Percentiles rank a stretch among this genome's conserved stretches.
Conservation (phyloP, 1,284 basidiomycete species). For the Leccinum variabile region DNA sequence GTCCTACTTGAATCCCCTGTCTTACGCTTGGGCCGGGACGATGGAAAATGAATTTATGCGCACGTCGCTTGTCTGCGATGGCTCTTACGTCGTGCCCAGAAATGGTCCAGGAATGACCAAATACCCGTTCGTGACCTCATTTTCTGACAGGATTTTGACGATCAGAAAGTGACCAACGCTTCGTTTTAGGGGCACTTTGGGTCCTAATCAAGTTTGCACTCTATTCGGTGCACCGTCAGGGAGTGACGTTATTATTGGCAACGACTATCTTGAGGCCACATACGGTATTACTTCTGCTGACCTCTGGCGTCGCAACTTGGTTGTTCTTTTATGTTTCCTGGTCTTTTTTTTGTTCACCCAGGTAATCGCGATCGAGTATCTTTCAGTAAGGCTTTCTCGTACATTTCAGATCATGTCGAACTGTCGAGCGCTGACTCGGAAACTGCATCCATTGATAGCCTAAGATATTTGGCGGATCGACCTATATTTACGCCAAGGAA, state of each 20-base stretch:
- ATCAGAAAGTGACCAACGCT: conserved; percentile 4
- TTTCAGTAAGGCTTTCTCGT: conserved; percentile 47
- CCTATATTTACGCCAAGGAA: conserved; percentile 74
- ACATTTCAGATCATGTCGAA: not conserved
- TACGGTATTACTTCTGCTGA: conserved; percentile 52
- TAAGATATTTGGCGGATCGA: conserved; percentile 46
- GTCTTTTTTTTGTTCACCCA: conserved; percentile 68
- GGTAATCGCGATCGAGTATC: conserved; percentile 59
- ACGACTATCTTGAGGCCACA: conserved; percentile 58
- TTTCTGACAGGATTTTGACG: not conserved
- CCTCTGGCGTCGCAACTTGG: conserved; percentile 61
- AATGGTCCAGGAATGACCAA: conserved; percentile 61
- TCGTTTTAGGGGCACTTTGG: conserved; percentile 43
- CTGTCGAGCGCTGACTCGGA: not conserved
- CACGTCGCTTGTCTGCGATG: conserved; percentile 66
- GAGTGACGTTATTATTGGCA: conserved; percentile 48
- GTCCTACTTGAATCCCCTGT: conserved; percentile 76
- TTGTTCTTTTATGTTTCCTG: conserved; percentile 62
- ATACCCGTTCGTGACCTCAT: conserved; percentile 58
- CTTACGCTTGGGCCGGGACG: conserved; percentile 77
- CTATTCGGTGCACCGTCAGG: conserved; percentile 58
- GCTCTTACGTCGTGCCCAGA: conserved; percentile 67
- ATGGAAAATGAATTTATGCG: conserved; percentile 87
- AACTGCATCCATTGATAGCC: conserved; percentile 38
- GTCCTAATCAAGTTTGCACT: conserved; percentile 69